Evolutionary conservation across 345 rosid species (phyloP).

Genomic region (Euclidium syriacum): DNA sequence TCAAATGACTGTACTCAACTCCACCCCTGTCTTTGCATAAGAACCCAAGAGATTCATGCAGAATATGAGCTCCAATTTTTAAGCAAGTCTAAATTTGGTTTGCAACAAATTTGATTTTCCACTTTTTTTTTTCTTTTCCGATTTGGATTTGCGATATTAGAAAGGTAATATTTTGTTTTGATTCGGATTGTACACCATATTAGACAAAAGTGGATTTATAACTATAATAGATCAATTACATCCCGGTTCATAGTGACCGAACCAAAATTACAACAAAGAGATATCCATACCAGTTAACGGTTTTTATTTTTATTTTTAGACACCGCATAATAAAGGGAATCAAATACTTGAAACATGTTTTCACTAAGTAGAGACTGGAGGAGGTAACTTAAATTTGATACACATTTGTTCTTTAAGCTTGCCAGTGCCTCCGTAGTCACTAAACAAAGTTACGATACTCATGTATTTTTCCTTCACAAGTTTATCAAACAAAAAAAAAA

Average conservation of each 20-base stretch:
- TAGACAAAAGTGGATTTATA: too few relatives aligned
- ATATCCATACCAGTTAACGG: neutral
- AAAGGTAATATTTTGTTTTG: neutral
- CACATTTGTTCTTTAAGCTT: neutral
- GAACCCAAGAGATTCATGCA: too few relatives aligned
- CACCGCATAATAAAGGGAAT: neutral
- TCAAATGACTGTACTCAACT: too few relatives aligned
- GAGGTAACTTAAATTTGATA: neutral
- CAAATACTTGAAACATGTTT: too few relatives aligned
- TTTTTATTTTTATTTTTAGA: neutral
- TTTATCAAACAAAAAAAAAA: neutral
- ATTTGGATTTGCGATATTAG: neutral
- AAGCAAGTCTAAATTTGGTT: too few relatives aligned
- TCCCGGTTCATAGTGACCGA: neutral
- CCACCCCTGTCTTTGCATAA: too few relatives aligned
- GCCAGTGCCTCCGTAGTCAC: neutral
- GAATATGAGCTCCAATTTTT: too few relatives aligned
- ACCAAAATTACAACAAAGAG: neutral
- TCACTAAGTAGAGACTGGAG: too few relatives aligned
- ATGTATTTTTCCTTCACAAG: constrained; percentile 4
- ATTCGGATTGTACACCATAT: neutral
- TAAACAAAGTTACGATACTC: neutral
- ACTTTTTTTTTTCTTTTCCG: too few relatives aligned
- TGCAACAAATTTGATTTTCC: neutral
- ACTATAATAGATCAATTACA: neutral